Evolutionary conservation across 768 basidiomycete species (phyloP), one percentile per base, ranked within the genome.

Genomic region (Psilocybe azurescens): DNA sequence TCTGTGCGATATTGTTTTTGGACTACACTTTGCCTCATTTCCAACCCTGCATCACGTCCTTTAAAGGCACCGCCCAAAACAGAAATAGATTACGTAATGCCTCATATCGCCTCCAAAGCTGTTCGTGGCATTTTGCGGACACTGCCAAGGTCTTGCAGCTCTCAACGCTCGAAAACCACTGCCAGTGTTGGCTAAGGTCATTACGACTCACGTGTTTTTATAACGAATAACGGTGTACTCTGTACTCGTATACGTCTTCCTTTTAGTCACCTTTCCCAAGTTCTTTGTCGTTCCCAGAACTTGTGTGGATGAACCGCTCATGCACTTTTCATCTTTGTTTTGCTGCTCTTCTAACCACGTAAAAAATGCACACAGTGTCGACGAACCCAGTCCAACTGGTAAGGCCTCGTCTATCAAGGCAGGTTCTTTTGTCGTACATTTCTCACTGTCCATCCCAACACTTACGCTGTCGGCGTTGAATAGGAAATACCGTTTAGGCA

Each of bases 331-430:
- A 68, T 85, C 83, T 65, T 73, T 89, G 44, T 73, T 89, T 72
- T 89, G 89, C 75, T 90, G 86, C 72, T 79, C 79, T 74, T 84
- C 87, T 83, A 79, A 84, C 77, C 73, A 77, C 69, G 61, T 77
- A 65, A 78, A 79, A 73, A 74, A 77, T 74, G 70, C 76, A 67
- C 76, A 79, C 76, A 86, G 86, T 70, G 80, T 85, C 69, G 81
- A 80, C 62, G 78, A 79, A 64, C 72, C 73, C 29, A 68, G 67
- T 16, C 67, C 65, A n/a, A 74, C 73, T 64, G 74, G 74, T 67
- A 73, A 74, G 46, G 66, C 74, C 52, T 32, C 74, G 69, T 59
- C 69, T 44, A 33, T 66, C 50, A 58, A 67, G 67, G 77, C 29
- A 53, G 8, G 50, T 38, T 13, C 24, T 36, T 56, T n/a, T 16